Evolutionary conservation across 768 basidiomycete species (phyloP).

Genomic region (Pleurotus eryngii): DNA sequence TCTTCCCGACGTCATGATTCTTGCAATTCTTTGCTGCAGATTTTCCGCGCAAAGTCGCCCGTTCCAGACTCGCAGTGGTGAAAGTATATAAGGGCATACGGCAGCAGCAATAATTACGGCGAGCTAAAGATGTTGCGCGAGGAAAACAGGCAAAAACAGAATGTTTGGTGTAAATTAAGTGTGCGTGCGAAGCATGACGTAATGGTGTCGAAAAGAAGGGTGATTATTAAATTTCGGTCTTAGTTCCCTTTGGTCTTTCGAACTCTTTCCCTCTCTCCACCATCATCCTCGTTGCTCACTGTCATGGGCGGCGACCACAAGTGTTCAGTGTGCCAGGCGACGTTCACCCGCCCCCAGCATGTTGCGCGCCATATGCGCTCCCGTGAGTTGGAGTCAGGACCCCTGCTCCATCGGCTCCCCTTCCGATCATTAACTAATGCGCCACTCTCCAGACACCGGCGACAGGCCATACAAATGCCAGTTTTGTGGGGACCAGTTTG

Average conservation of each 20-base stretch:
- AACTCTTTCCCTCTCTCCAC: background rate
- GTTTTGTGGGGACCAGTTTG: constrained; percentile 87
- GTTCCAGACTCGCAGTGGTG: background rate
- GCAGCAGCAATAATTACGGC: background rate
- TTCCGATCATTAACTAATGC: constrained; percentile 8
- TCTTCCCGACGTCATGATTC: background rate
- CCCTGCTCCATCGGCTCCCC: constrained; percentile 20
- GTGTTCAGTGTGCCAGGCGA: constrained; percentile 84
- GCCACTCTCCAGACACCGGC: constrained; percentile 62
- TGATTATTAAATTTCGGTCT: background rate
- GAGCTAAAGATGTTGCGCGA: background rate
- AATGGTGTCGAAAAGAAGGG: background rate
- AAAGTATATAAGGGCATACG: background rate
- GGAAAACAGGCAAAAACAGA: background rate
- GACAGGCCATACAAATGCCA: constrained; percentile 89
- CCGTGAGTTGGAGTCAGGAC: constrained; percentile 50
- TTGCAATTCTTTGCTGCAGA: background rate
- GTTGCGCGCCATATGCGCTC: constrained; percentile 89
- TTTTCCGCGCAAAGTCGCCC: background rate
- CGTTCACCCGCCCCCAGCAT: constrained; percentile 87
- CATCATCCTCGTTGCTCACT: background rate
- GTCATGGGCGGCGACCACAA: constrained; percentile 80
- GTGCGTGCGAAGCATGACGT: constrained; percentile 2
- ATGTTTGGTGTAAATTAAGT: background rate
- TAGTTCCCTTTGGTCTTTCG: background rate